Evolutionary conservation across 164 flowering plant genomes (phyloP), one percentile per base, ranked within the genome.

Genomic region (Dillenia turbinata): DNA sequence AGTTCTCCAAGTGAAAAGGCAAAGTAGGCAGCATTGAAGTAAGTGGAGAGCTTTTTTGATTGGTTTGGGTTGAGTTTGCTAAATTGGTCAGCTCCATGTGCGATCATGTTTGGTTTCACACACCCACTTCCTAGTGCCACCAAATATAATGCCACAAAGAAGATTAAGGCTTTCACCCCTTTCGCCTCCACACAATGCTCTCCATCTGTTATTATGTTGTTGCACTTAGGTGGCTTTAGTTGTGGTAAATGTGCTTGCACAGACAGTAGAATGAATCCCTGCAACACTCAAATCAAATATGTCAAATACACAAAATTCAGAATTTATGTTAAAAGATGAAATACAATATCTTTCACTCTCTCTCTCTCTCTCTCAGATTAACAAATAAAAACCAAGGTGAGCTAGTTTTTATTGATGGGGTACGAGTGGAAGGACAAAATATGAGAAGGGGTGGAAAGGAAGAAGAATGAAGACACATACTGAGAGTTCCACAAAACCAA

Each of bases 71-170:
- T 71, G 33, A 48, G 14, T 44, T 75, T 71, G 44, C 70, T 70
- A 17, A 76, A 71, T 52, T 79, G 82, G 46, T 79, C 79, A 9
- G 78, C 79, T 6, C 83, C 80, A 43, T 71, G 66, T 1, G 76
- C 44, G 6, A 77, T 71, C 24, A 76, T 47, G 9, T 71, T 61
- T 6, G 76, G 76, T 53, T 76, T 75, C 5, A 78, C 62, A 33
- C 79, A 75, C 1, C 83, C 83, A 0, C 74, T 69, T 1, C 83
- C 83, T 16, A 76, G 54, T 9, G 83, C 83, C 49, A 64, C 57
- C 5, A 74, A 60, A 54, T 79, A 79, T 13, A 76, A 73, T 13
- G 74, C 83, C 0, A 62, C 15, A 63, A 69, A 79, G 17, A 79
- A 49, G 53, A 73, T 53, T 10, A 62, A 57, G 10, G 69, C 69